These are phyloP conservation scores for Lachancea nothofagi DNA, from an alignment of 805 yeast genomes.

Conservation along the genomic window DNA sequence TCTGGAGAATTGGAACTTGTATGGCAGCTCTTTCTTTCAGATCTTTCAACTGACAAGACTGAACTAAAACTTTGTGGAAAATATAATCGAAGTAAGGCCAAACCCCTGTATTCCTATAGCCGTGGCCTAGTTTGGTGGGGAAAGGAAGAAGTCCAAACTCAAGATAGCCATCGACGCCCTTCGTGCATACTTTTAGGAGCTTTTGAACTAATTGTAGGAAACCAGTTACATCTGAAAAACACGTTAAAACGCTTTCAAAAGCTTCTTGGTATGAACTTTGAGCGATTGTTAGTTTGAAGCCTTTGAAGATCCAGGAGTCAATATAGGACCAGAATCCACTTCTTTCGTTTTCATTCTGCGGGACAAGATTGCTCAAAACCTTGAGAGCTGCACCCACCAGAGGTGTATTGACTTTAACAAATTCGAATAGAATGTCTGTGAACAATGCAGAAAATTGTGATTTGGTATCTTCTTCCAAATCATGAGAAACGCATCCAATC, in stretches of 20 bases:
- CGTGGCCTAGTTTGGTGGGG: constrained; percentile 59
- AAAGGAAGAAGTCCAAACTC: constrained; percentile 45
- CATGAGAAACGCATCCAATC: constrained; percentile 46
- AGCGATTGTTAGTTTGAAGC: constrained; percentile 21
- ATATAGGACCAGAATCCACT: constrained; percentile 58
- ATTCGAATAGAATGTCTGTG: constrained; percentile 38
- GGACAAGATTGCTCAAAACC: constrained; percentile 53
- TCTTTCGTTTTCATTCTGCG: constrained; percentile 39
- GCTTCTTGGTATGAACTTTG: constrained; percentile 38
- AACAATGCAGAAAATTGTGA: constrained; percentile 20
- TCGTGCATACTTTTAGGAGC: constrained; percentile 34
- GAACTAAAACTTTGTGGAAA: constrained; percentile 57
- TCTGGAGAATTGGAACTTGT: constrained; percentile 48
- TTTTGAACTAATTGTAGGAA: constrained; percentile 50
- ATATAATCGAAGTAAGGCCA: constrained; percentile 78
- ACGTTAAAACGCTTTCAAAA: constrained; percentile 42
- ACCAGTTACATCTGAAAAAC: constrained; percentile 53
- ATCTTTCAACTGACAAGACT: constrained; percentile 36
- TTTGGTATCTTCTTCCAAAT: constrained; percentile 25
- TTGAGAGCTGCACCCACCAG: constrained; percentile 50
- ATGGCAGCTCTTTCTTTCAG: constrained; percentile 37
- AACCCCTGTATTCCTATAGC: constrained; percentile 59
- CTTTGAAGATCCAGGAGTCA: constrained; percentile 62
- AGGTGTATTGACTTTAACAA: constrained; percentile 43
- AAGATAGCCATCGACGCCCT: constrained; percentile 24